Conservation (phyloP, 371 early-diverging fungal species). For the Umbelopsis sp. region DNA sequence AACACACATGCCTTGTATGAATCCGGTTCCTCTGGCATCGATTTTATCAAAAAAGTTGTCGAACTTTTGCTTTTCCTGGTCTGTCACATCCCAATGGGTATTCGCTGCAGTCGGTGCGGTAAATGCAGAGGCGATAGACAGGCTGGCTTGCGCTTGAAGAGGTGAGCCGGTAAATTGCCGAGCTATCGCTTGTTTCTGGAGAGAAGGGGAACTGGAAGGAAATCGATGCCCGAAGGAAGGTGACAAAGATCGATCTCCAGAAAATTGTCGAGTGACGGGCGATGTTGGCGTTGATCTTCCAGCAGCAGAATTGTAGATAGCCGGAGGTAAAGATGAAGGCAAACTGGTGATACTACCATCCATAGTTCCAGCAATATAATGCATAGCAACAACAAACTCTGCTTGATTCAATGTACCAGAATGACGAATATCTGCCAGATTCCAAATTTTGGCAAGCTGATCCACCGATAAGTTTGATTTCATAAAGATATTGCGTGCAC, state of each 20-base stretch:
- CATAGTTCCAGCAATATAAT: conserved; percentile 74
- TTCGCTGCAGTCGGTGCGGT: not conserved
- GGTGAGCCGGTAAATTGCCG: conserved; percentile 10
- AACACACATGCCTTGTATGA: conserved; percentile 28
- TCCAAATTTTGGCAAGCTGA: conserved; percentile 56
- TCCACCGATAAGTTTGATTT: conserved; percentile 50
- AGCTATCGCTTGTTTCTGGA: not conserved
- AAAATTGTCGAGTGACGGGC: conserved; percentile 26
- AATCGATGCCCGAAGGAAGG: conserved; percentile 2
- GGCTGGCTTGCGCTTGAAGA: not conserved
- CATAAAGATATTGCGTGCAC: conserved; percentile 45
- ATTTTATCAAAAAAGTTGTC: conserved; percentile 73
- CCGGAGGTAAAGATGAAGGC: conserved; percentile 62
- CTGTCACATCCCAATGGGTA: conserved; percentile 68
- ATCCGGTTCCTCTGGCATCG: conserved; percentile 49
- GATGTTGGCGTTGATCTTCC: conserved; percentile 41
- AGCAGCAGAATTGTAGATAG: conserved; percentile 61
- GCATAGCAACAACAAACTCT: conserved; percentile 85
- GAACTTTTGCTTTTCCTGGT: conserved; percentile 71
- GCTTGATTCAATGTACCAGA: conserved; percentile 70
- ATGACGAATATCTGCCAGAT: conserved; percentile 70
- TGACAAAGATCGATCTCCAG: not conserved
- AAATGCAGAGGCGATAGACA: not conserved
- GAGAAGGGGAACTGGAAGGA: conserved; percentile 1
- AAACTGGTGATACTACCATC: conserved; percentile 54